Evolutionary conservation across 352 stramenopile species (phyloP), one percentile per base, ranked within the genome.

Genomic region (Peronospora tabacina): DNA sequence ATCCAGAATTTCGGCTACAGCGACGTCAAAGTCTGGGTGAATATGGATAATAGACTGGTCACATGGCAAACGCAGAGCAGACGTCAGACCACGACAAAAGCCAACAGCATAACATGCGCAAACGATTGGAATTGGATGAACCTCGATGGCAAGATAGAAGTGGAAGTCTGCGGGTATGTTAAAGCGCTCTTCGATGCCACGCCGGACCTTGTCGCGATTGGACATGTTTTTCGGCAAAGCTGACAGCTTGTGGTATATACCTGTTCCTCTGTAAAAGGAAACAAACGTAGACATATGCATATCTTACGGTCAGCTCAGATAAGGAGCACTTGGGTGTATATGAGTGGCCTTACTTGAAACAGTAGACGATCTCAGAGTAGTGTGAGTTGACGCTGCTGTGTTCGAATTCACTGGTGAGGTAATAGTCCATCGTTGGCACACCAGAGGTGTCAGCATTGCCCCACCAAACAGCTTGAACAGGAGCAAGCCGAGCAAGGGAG

Each of bases 391-490:
- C 57, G 48, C 44, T 72, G 7, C 49, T 52, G 47, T 84, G 63
- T 42, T 90, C 81, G 39, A 86, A 54, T 43, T 87, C 75, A 34
- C 71, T 87, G 12, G 76, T 66, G 19, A 91, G 57, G 16, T 68
- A 82, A 32, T 83, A 88, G 35, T 89, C 76, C 49, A 91, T 78
- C 5, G 68, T 64, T 17, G 69, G 72, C 0, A 87, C 67, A 7
- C 81, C 75, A 0, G 75, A 77, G 0, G 81, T 91, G 48, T 90
- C 81, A 10, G 81, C 62, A 42, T 86, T 85, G 5, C 74, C 78
- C 70, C 75, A 89, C 78, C 78, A 91, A 44, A 60, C 73, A 2
- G 78, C 78, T 63, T 91, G 81, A 6, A 87, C 46, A 8, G 68
- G 66, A 12, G 81, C 81, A 19, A 91, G 62, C 0, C 77, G 77